A percentile compares a stretch with the other conserved stretches of the same genome.
phyloP scores from a whole-genome alignment of 192 early-diverging fungal genomes.

The Spizellomyces punctatus region DNA sequence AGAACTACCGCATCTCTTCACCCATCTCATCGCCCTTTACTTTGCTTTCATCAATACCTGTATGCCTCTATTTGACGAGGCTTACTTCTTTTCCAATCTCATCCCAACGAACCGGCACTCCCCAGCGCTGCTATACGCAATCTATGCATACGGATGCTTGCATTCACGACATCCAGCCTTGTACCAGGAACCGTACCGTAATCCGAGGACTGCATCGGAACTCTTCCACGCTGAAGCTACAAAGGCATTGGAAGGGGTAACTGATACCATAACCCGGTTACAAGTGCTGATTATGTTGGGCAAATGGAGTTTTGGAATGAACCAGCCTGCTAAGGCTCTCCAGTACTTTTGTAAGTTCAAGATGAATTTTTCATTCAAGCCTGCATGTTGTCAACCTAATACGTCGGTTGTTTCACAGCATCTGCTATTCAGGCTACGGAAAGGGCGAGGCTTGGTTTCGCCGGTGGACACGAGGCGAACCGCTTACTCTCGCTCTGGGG shows the following conservation, averaged over 20 bases:
- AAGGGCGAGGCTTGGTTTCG: slow-evolving; percentile 13
- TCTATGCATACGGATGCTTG: slow-evolving; percentile 41
- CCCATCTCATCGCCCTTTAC: slow-evolving; percentile 40
- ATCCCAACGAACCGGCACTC: slow-evolving; percentile 48
- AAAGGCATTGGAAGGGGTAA: slow-evolving; percentile 5
- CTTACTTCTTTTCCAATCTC: slow-evolving; percentile 38
- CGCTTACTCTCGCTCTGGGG: slow-evolving; percentile 19
- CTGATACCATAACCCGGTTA: background rate
- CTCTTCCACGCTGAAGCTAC: slow-evolving; percentile 16
- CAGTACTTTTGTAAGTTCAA: slow-evolving; percentile 17
- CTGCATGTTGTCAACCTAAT: background rate
- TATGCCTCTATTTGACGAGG: slow-evolving; percentile 37
- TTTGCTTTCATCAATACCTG: slow-evolving; percentile 36
- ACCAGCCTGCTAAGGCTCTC: slow-evolving; percentile 6
- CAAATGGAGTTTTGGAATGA: slow-evolving; percentile 25
- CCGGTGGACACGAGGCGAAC: background rate
- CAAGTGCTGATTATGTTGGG: slow-evolving; percentile 24
- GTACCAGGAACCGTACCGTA: slow-evolving; percentile 38
- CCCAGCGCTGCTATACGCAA: slow-evolving; percentile 44
- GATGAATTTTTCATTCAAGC: background rate
- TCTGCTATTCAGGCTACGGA: slow-evolving; percentile 18
- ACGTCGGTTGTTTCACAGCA: background rate
- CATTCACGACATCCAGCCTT: slow-evolving; percentile 38
- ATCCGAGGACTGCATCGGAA: slow-evolving; percentile 35
- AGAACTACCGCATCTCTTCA: slow-evolving; percentile 21